Evolutionary conservation across 257 asterid genomes (phyloP), one percentile per base, ranked within the genome.

Genomic region (Solanum etuberosum): DNA sequence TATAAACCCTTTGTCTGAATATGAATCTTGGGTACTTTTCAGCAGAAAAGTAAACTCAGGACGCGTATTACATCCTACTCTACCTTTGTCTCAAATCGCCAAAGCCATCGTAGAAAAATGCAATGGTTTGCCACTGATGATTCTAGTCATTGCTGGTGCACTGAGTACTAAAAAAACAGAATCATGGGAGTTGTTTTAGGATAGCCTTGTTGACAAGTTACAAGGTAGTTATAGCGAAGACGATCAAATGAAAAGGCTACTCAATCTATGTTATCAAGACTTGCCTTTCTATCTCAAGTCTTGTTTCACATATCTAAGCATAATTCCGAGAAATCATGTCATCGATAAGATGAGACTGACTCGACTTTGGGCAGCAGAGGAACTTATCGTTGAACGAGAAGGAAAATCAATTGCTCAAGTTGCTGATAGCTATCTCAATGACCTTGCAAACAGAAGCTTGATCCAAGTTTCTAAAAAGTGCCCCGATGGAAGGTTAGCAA

Each of bases 301-400:
- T 12, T 90, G 90, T 25, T 81, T 90, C 14, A 25, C 83, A 25
- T 90, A 90, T 70, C 25, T 88, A 23, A 88, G 91, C 43, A 84
- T 88, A 40, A 83, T 86, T n/a, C 91, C 91, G 1, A 63, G 31
- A 54, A 46, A 85, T 72, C 68, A 67, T 65, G 38, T 27, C 48
- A 87, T 89, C 63, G 42, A 86, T 37, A 83, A 86, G 46, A 74
- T 42, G 34, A 86, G 78, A 15, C 54, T 89, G 34, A 63, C 54
- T 78, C 89, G 70, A 37, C 67, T 87, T 7, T 89, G 88, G 91
- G 82, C 87, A 61, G 89, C 89, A 31, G 91, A 76, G 84, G 85
- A 89, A 29, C 86, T 89, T 65, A 89, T 89, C 9, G 67, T 84
- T 14, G 31, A 83, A 63, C 80, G 54, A 72, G 59, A 8, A 37